Evolutionary conservation across 768 basidiomycete genomes (phyloP).

Genomic region (Cystofilobasidium ferigula): DNA sequence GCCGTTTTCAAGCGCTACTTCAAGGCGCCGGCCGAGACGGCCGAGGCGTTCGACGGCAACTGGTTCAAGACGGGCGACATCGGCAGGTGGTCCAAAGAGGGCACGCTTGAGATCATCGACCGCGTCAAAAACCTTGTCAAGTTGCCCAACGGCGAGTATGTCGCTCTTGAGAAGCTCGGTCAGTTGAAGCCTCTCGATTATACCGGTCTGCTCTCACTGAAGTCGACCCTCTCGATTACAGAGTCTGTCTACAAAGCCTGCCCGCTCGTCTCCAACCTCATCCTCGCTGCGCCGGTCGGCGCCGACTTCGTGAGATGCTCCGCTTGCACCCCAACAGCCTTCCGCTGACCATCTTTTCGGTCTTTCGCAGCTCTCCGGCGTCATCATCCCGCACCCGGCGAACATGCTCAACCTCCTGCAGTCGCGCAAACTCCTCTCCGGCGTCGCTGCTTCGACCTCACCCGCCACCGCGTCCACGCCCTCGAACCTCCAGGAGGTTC

Average conservation of each 20-base stretch:
- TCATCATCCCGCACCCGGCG: conserved; percentile 5
- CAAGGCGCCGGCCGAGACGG: conserved; percentile 67
- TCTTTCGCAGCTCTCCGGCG: no score
- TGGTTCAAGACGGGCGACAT: conserved; percentile 26
- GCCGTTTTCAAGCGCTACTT: conserved; percentile 81
- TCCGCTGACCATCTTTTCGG: not conserved
- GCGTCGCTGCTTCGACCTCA: not conserved
- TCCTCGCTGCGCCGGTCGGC: conserved; percentile 47
- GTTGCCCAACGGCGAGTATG: conserved; percentile 72
- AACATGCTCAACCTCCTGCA: conserved; percentile 13
- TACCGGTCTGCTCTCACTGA: not conserved
- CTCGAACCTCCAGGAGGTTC: conserved; percentile 28
- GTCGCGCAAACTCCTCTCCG: not conserved
- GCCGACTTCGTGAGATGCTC: not conserved
- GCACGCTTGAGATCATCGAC: conserved; percentile 78
- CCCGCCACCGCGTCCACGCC: not conserved
- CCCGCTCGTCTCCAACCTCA: conserved; percentile 64
- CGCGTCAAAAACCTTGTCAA: conserved; percentile 63
- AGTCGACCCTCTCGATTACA: not conserved
- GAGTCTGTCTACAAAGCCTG: conserved; percentile 69
- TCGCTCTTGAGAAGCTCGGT: conserved; percentile 52
- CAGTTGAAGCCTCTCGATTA: not conserved
- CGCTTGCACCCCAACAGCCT: not conserved
- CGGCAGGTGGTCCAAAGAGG: conserved; percentile 35
- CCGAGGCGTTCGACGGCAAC: conserved; percentile 44